Evolutionary conservation across 176 grass and related monocot species (phyloP), one percentile per base, ranked within the genome.

Genomic region (Chrysopogon serrulatus): DNA sequence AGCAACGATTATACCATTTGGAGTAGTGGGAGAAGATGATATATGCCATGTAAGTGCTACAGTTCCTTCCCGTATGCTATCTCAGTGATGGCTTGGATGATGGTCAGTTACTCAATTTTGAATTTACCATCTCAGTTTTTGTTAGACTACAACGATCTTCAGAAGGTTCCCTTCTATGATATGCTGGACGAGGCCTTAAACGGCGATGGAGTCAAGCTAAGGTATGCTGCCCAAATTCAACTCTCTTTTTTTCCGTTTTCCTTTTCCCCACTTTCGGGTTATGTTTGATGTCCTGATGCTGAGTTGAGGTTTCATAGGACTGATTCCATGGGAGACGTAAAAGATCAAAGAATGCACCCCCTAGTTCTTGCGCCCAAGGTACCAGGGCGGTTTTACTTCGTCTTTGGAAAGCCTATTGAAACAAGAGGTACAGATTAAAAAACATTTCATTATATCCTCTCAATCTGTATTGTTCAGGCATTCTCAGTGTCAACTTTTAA

Each of bases 1-100:
- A 69, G 93, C 96, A 35, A 95, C 82, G 66, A 98, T 95, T 76
- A 81, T 98, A 88, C 96, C 96, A 86, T 95, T 98, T 71, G 93
- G 96, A 69, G 91, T 74, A 0, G 84, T 98, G 83, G 96, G 93
- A 74, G 96, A 95, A 77, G 93, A 95, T 82, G 96, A 98, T 78
- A 88, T 98, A 72, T 95, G 68, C 74, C 70, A 98, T 72, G 96
- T 95, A 76, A 89, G 91, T 89, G 71, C 6, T 18, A 6, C 28
- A 36, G 14, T 73, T 19, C 6, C 9, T 57, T 21, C 47, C 17
- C 12, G 4, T 44, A 5, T 23, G 2, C 4, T 24, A 31, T 73
- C 8, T 32, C 27, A 21, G 26, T 48, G 23, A 30, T 40, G 5
- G n/a, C n/a, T 47, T 64, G 65, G 53, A 16, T 74, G 47, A 79